These are phyloP conservation scores for Scalesia atractyloides DNA, from an alignment of 129 eudicot genomes.

Conservation along the genomic window DNA sequence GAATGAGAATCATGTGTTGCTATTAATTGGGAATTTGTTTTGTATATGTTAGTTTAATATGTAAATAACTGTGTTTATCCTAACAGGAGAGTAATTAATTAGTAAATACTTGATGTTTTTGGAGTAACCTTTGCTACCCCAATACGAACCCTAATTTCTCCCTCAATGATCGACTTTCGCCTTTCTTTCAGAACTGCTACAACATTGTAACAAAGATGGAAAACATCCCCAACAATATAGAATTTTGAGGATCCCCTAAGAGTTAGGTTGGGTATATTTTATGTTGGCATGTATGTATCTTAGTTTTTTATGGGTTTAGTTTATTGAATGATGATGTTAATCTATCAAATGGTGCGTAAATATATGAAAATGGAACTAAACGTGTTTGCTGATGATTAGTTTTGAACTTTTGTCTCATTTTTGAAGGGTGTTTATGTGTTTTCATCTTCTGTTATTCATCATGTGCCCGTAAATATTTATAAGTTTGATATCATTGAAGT, in stretches of 20 bases:
- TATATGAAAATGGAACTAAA: not conserved
- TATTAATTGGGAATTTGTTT: not conserved
- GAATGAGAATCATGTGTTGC: not conserved
- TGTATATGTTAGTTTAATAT: not conserved
- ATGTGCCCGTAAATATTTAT: not conserved
- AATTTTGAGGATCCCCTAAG: too few species aligned
- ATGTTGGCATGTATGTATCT: too few species aligned
- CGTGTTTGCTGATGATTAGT: not conserved
- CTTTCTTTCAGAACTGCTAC: too few species aligned
- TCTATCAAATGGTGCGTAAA: not conserved
- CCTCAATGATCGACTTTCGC: not conserved
- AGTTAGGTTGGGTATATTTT: too few species aligned
- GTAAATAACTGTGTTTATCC: not conserved
- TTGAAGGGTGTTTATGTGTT: not conserved
- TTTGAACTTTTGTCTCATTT: not conserved
- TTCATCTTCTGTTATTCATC: not conserved
- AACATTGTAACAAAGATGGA: too few species aligned
- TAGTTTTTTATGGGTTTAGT: not conserved
- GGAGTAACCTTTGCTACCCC: not conserved
- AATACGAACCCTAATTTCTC: conserved; percentile 16
- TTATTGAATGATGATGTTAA: not conserved
- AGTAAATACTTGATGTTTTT: not conserved
- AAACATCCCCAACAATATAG: too few species aligned
- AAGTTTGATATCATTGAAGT: not conserved
- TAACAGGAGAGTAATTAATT: too few species aligned